These are phyloP conservation scores for Oryza brachyantha DNA, from an alignment of 176 grass and related monocot species.

Conservation along the genomic window DNA sequence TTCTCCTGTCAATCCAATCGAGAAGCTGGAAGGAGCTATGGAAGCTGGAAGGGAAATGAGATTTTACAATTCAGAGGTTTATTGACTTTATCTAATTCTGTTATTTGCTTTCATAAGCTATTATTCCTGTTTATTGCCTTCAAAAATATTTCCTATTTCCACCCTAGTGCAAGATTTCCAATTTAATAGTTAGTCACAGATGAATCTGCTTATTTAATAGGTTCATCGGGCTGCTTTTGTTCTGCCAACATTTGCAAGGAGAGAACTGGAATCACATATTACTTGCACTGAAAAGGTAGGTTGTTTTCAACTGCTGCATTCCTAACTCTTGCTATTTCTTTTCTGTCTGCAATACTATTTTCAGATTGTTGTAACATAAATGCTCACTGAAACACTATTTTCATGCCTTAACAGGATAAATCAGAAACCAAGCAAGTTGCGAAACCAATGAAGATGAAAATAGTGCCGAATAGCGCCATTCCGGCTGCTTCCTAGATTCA, in stretches of 20 bases:
- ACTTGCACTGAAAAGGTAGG: conserved; percentile 46
- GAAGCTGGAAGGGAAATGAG: conserved; percentile 59
- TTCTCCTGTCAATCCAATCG: conserved; percentile 76
- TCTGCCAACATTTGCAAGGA: conserved; percentile 78
- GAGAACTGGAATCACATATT: conserved; percentile 49
- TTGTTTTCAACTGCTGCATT: neutral
- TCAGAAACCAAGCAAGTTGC: neutral
- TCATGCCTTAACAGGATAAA: conserved; percentile 30
- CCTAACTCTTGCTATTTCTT: neutral
- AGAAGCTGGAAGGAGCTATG: conserved; percentile 55
- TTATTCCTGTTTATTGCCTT: neutral
- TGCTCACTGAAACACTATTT: neutral
- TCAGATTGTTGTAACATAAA: neutral
- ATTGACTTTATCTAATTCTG: neutral
- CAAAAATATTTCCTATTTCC: neutral
- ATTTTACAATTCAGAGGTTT: conserved; percentile 93
- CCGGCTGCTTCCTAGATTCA: conserved; percentile 24
- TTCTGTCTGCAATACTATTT: neutral
- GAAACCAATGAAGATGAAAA: conserved; percentile 38
- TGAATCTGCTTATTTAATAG: too few species aligned
- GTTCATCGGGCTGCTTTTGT: conserved; percentile 89
- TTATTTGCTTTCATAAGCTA: neutral
- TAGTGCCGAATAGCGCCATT: conserved; percentile 26
- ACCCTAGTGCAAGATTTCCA: neutral
- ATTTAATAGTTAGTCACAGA: too few species aligned